Evolutionary conservation across 768 basidiomycete species (phyloP), one percentile per base, ranked within the genome.

Genomic region (Crassisporium funariophilum): DNA sequence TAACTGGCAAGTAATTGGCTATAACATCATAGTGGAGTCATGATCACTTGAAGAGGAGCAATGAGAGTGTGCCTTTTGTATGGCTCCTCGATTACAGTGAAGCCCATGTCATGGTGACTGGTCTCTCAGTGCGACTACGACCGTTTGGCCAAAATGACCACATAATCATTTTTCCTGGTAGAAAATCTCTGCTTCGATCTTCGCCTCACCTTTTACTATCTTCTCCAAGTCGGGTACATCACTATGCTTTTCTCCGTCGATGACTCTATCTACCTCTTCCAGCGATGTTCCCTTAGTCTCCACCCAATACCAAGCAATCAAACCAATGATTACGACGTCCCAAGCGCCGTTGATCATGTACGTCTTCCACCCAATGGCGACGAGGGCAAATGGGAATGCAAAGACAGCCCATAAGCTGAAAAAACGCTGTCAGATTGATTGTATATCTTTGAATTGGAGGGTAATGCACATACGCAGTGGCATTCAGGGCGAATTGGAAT

Each of bases 261-360:
- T 50, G 13, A 49, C 44, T 24, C 41, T 45, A 23, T 54, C 53
- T 16, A 54, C 25, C 34, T 42, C 53, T 44, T 54, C 53, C 33
- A 54, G 31, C 31, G 49, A 44, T 16, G 29, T 47, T 13, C 53
- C 53, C 16, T 50, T 54, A 6, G 53, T 54, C 36, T 54, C 53
- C 2, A 54, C 53, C 53, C 53, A 54, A 42, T 54, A 54, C 41
- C 41, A 45, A n/a, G 41, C 35, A 35, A 54, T 54, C 13, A 54
- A 41, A 6, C 45, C 49, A 8, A 54, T 46, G 27, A 54, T 54
- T 9, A 54, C 33, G 21, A 47, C 41, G 21, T 54, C 49, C 49
- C 49, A 54, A 13, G 53, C 53, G 35, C 53, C 53, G 21, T 54
- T 54, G 31, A 54, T 50, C 53, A 54, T 54, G 39, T 54, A 54